These are phyloP conservation scores for Geranium brycei DNA, from an alignment of 345 rosid species.

Conservation along the genomic window DNA sequence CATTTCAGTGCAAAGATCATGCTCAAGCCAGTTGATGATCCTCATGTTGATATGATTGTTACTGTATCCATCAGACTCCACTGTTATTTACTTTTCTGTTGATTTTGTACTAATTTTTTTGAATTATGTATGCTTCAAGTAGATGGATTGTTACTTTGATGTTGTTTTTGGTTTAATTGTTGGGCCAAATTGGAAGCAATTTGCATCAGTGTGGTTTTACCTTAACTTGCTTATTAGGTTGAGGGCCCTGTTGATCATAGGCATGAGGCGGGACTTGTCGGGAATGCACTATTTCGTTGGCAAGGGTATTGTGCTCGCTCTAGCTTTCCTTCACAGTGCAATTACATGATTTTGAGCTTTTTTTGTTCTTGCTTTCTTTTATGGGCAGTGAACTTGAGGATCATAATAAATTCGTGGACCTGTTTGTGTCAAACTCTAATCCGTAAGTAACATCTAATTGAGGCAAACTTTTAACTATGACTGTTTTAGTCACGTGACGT, in stretches of 20 bases:
- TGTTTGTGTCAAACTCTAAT: slow-evolving; percentile 61
- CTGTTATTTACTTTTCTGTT: not conserved
- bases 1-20: slow-evolving; percentile 52
- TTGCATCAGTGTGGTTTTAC: slow-evolving; percentile 2
- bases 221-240: slow-evolving; percentile 32
- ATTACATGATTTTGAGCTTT: not conserved
- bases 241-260: slow-evolving; percentile 54
- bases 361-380: not conserved
- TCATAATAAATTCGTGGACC: slow-evolving; percentile 88
- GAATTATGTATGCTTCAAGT: not conserved
- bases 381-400: slow-evolving; percentile 63
- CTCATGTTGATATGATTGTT: slow-evolving; percentile 80
- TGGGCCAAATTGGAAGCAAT: not conserved
- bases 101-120: too few species aligned
- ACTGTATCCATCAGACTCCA: slow-evolving; percentile 41
- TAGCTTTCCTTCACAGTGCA: not conserved
- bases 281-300: slow-evolving; percentile 74
- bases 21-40: slow-evolving; percentile 84
- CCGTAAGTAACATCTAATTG: slow-evolving; percentile 35
- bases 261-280: slow-evolving; percentile 42
- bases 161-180: not conserved
- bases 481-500: not conserved
- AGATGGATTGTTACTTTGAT: not conserved
- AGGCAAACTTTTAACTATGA: not conserved
- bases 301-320: slow-evolving; percentile 36